Conservation (phyloP, 1,284 basidiomycete species). For the Irpex rosettiformis region DNA sequence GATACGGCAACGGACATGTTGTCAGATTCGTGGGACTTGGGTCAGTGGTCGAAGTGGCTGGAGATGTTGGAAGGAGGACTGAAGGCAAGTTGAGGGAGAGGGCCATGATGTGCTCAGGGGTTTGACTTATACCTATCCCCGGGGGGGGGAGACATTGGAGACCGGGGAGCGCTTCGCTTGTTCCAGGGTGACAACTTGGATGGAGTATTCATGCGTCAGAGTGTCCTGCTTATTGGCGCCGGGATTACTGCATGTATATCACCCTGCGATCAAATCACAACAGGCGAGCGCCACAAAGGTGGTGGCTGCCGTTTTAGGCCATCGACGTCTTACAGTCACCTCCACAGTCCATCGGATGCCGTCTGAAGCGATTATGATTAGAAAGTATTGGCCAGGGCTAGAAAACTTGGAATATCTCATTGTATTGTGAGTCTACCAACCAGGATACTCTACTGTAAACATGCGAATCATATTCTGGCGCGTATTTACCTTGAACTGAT, state of each 20-base stretch:
- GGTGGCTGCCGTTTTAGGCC: not conserved
- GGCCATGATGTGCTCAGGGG: not conserved
- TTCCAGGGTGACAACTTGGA: not conserved
- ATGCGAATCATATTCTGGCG: not conserved
- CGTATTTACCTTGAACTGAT: not conserved
- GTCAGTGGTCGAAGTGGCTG: not conserved
- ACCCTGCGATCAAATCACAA: not conserved
- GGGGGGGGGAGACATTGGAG: not conserved
- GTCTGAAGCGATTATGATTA: not conserved
- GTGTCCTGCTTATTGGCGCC: not conserved
- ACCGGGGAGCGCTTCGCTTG: not conserved
- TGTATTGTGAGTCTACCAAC: not conserved
- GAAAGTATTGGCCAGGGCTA: not conserved
- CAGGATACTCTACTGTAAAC: not conserved
- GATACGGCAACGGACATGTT: constrained; percentile 2
- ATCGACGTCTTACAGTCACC: not conserved
- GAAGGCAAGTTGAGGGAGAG: constrained; percentile 1
- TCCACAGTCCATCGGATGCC: not conserved
- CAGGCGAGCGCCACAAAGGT: not conserved
- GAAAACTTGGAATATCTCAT: not conserved
- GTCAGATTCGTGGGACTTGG: not conserved
- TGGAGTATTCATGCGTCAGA: constrained; percentile 1
- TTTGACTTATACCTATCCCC: not conserved
- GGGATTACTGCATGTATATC: too few species aligned
- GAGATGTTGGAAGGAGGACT: not conserved